Base-by-base conservation (phyloP, 2,329 filamentous ascomycete genomes). In the Fusarium concolor region DNA sequence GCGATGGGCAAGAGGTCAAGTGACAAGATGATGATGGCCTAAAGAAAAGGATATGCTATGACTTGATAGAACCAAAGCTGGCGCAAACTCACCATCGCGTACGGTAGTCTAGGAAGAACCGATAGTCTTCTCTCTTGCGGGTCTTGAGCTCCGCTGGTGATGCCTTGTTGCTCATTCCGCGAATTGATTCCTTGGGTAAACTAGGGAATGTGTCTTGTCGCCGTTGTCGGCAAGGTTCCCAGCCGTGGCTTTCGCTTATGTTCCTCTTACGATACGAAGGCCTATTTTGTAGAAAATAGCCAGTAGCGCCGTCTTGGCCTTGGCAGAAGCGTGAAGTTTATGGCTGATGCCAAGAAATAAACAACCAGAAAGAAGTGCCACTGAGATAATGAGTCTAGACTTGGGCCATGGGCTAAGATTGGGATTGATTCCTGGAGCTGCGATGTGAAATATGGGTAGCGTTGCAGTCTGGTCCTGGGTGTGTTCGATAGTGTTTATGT, bases 101-200 rank as follows among this genome's bases (percentile, higher is more conserved):
- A 57, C 93, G 86, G 77, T 97, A 97, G 69, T 96, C 92, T 28
- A 95, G 85, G 41, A 89, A 82, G 77, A 90, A 97, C 46, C 85
- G 84, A 79, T 97, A 97, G 79, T 97, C 92, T 38, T 81, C 81
- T 64, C 92, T 86, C 45, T 80, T 85, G 46, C 91, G 87, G 64
- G 81, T 81, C 79, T 92, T 94, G 47, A 89, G 81, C 28, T 75
- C 65, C 42, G 66, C 59, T 10, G 70, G 57, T 7, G 74, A 67
- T 57, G 70, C 41, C 43, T 52, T 56, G 28, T 17, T 54, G 38
- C 50, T 38, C 67, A 70, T 70, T 70, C 47, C 58, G 61, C 20
- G 45, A 28, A 18, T 39, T n/a, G n/a, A 46, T 39, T 20, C 41
- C 54, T 33, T 54, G 57, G 54, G 43, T 43, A 58, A 38, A 17